Base-by-base conservation (phyloP, 2,329 filamentous ascomycete genomes). In the Fusarium nelsonii region DNA sequence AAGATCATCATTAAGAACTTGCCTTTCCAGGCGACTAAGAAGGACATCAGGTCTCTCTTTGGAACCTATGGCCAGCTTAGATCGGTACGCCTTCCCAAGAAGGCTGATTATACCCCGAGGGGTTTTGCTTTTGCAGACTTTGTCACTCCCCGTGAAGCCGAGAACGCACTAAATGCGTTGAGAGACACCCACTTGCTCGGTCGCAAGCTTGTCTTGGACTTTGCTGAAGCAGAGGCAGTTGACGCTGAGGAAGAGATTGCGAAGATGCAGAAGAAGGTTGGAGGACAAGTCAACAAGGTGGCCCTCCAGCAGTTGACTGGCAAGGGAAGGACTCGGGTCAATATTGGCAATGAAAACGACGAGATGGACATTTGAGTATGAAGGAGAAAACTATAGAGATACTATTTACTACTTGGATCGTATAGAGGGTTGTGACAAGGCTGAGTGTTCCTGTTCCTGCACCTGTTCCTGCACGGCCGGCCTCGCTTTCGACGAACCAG, bases 1-100 rank as follows among this genome's bases (percentile, higher is more conserved):
- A 98, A 98, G 86, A 91, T 99, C 76, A 91, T 98, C 80, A 91
- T 99, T 84, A 99, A 98, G 85, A 99, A 99, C 83, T 83, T 99
- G 80, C 95, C 96, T 20, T 99, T 99, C 83, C 93, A 98, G 83
- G 91, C 92, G 49, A 91, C 90, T 55, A 97, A 97, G 84, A 96
- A 97, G 80, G 96, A 99, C 78, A 87, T 99, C 61, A 89, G 93
- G 68, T 85, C 91, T 55, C 85, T 98, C 41, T 94, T 98, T 78
- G 90, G 92, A 65, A 90, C 93, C 36, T 98, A 97, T 81, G 97
- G 96, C 45, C 91, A 97, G 78, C 88, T 99, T 68, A 91, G 93
- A 75, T 95, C 94, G 54, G 93, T 99, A 65, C 92, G 96, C 68
- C 88, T 99, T 76, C 96, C 96, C 54, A 94, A 97, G 84, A 98